Base-by-base conservation (phyloP, 192 early-diverging fungal species). In the Pecoramyces ruminantium region DNA sequence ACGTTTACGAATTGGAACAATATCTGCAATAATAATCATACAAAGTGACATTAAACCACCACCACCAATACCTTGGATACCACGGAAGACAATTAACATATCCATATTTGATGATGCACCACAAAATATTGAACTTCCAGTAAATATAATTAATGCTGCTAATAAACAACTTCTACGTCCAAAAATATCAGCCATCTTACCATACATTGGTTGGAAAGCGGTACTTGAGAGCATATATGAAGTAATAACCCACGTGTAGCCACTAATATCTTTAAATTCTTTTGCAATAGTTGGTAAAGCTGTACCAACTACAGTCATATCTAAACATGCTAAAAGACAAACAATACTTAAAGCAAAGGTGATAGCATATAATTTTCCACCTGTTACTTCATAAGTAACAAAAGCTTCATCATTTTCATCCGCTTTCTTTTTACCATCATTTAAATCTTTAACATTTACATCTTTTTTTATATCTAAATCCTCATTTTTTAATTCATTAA, bases 141-240 rank as follows among this genome's bases (percentile, higher is more conserved):
- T 88, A 83, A 99, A 99, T 29, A 96, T 81, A 29, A 86, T 78
- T 40, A 95, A 90, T 3, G 94, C 93, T 38, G 90, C 87, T 0
- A 96, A 80, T 34, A 98, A 90, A n/a, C 89, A 89, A n/a, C 84
- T 79, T 82, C 95, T 93, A 38, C 95, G 90, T 29, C 95, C 96
- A 86, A 96, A 93, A 81, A 97, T 97, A 82, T 98, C 96, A 78
- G 94, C 90, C 79, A 97, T 88, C 82, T 94, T 94, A 78, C 92
- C 94, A 85, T 96, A 96, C 5, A 88, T 83, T 79, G 93, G 92
- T 79, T 92, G 87, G 80, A 93, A 86, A 14, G 95, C 88, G 0
- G 94, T 93, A 29, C 82, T 84, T 2, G 89, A 67, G n/a, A 67
- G 51, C 51, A 67, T 67, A n/a, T 67, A 67, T 0, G 51, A 67